Evolutionary conservation across 192 early-diverging fungal species (phyloP).

Genomic region (Entomortierella chlamydospora): DNA sequence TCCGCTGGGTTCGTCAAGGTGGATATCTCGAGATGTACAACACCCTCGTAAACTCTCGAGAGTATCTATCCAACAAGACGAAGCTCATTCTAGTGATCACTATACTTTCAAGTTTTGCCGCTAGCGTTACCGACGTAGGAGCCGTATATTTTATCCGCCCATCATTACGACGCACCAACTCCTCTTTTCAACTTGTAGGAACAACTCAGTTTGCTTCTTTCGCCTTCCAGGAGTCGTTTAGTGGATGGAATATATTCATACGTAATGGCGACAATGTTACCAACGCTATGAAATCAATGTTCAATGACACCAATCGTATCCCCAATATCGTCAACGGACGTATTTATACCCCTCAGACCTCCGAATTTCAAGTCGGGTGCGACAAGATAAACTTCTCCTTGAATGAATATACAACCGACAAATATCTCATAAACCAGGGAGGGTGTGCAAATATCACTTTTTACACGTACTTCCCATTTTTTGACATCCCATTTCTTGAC

Average conservation of each 20-base stretch:
- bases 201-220: too few species aligned
- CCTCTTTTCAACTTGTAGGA: neutral
- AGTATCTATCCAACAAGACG: neutral
- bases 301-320: neutral
- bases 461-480: neutral
- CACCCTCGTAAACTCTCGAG: neutral
- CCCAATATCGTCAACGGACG: neutral
- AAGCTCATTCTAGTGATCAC: neutral
- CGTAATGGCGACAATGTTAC: neutral
- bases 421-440: neutral
- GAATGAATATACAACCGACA: too few species aligned
- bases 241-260: neutral
- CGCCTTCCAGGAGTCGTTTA: neutral
- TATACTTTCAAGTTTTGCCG: neutral
- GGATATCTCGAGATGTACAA: slow-evolving; percentile 2
- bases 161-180: neutral
- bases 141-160: neutral
- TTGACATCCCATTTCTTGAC: too few species aligned
- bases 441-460: neutral
- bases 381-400: neutral
- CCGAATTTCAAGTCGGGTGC: neutral
- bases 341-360: neutral
- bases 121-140: neutral
- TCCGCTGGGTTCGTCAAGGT: slow-evolving; percentile 1
- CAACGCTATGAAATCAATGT: neutral